Conservation (phyloP, 1,139 yeast species). For the Saccharomyces hybrid region DNA sequence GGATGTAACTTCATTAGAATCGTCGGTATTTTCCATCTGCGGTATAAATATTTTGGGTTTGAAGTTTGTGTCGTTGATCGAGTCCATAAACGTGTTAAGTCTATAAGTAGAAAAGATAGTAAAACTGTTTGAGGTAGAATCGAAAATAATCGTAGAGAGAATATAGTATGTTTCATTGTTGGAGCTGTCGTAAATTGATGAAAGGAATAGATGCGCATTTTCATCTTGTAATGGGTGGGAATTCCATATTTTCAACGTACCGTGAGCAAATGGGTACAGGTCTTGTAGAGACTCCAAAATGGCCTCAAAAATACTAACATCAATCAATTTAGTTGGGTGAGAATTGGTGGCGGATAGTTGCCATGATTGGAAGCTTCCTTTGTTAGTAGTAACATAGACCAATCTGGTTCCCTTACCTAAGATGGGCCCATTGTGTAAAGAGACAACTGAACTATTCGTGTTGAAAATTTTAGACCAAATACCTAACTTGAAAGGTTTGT, state of each 20-base stretch:
- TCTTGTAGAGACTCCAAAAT: conserved; percentile 37
- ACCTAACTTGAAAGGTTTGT: conserved; percentile 31
- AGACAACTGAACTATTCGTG: conserved; percentile 43
- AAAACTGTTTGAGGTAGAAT: conserved; percentile 47
- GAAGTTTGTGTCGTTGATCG: conserved; percentile 19
- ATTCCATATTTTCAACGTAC: conserved; percentile 46
- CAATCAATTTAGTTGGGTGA: conserved; percentile 34
- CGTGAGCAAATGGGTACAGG: conserved; percentile 38
- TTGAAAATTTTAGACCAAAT: conserved; percentile 21
- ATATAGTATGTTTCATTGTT: conserved; percentile 36
- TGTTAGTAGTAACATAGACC: conserved; percentile 35
- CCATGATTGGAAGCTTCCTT: conserved; percentile 43
- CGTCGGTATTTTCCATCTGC: conserved; percentile 8
- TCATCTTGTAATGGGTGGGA: conserved; percentile 34
- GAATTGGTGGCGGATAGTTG: conserved; percentile 39
- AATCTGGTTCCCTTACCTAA: conserved; percentile 47
- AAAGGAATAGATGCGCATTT: conserved; percentile 44
- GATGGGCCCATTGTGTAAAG: conserved; percentile 52
- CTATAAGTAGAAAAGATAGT: conserved; percentile 56
- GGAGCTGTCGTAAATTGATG: conserved; percentile 30
- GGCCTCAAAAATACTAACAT: conserved; percentile 32
- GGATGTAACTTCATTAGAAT: conserved; percentile 42
- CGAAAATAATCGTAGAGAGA: conserved; percentile 44
- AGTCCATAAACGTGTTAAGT: conserved; percentile 37
- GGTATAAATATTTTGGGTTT: conserved; percentile 54